Conservation (phyloP, 2,329 filamentous ascomycete species). For the Epichloe sibirici region DNA sequence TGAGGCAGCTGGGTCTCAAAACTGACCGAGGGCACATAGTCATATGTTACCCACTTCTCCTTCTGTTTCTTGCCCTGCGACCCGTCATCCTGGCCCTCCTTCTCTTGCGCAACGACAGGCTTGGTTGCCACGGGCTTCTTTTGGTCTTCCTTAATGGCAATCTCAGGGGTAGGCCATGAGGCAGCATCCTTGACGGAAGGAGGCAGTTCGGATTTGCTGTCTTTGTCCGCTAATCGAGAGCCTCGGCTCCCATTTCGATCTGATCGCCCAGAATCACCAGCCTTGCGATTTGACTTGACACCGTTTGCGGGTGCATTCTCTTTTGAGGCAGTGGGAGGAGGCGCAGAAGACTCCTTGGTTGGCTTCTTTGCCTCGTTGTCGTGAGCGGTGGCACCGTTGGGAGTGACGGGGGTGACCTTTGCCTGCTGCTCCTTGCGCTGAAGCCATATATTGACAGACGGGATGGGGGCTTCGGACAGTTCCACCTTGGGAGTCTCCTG, state of each 20-base stretch:
- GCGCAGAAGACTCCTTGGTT: constrained; percentile 10
- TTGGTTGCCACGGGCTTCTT: constrained; percentile 51
- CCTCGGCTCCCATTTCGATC: constrained; percentile 35
- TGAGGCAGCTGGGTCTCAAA: constrained; percentile 72
- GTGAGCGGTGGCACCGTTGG: constrained; percentile 16
- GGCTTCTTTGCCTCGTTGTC: constrained; percentile 33
- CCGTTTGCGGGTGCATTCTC: constrained; percentile 22
- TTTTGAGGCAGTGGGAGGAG: constrained; percentile 8
- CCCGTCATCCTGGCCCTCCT: constrained; percentile 45
- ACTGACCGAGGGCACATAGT: constrained; percentile 71
- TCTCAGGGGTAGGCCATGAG: constrained; percentile 85
- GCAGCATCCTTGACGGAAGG: constrained; percentile 65
- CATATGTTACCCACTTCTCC: constrained; percentile 74
- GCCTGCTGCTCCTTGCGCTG: constrained; percentile 58
- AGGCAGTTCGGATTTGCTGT: constrained; percentile 23
- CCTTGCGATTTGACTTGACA: constrained; percentile 30
- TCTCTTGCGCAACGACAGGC: constrained; percentile 45
- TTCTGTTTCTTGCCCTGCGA: constrained; percentile 47
- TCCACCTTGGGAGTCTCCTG: constrained; percentile 44
- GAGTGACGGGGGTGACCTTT: constrained; percentile 35
- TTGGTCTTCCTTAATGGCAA: constrained; percentile 57
- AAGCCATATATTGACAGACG: constrained; percentile 79
- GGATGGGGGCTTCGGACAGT: constrained; percentile 70
- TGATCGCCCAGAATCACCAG: constrained; percentile 26
- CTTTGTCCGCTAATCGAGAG: constrained; percentile 31